Conservation (phyloP, 2,329 filamentous ascomycete species). For the Zymoseptoria pseudotritici region DNA sequence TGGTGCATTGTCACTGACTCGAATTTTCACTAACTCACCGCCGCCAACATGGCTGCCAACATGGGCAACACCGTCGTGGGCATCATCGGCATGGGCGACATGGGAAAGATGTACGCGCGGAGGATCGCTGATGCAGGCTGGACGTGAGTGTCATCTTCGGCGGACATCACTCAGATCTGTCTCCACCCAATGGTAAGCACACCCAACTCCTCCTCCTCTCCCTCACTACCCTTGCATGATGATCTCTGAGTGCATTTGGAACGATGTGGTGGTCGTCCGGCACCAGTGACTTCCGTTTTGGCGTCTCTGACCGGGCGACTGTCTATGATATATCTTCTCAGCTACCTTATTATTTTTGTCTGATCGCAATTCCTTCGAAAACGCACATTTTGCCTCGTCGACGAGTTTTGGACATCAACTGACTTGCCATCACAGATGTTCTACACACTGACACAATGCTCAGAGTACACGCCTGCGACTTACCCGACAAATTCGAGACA, state of each 20-base stretch:
- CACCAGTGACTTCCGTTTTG: slow-evolving; percentile 65
- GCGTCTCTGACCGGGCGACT: slow-evolving; percentile 46
- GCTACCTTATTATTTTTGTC: slow-evolving; percentile 92
- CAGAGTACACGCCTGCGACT: slow-evolving; percentile 93
- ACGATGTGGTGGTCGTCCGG: slow-evolving; percentile 76
- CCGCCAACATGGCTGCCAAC: slow-evolving; percentile 19
- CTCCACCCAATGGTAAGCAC: slow-evolving; percentile 29
- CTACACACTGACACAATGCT: slow-evolving; percentile 15
- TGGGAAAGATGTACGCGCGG: slow-evolving; percentile 97
- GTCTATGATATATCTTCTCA: slow-evolving; percentile 98
- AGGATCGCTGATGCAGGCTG: slow-evolving; percentile 84
- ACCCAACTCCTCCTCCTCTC: slow-evolving; percentile 8
- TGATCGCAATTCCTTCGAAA: slow-evolving; percentile 49
- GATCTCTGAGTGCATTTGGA: slow-evolving; percentile 99
- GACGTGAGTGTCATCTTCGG: slow-evolving; percentile 60
- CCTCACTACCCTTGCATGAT: slow-evolving; percentile 57
- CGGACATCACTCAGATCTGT: slow-evolving; percentile 10
- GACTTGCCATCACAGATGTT: slow-evolving; percentile 12
- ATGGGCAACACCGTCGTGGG: slow-evolving; percentile 72
- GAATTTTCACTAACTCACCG: neutral
- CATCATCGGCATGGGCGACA: slow-evolving; percentile 98
- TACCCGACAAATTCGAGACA: slow-evolving; percentile 76
- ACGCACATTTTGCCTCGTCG: neutral
- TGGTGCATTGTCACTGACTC: neutral
- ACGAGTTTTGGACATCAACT: slow-evolving; percentile 5